Conservation (phyloP, 2,329 filamentous ascomycete genomes). For the Trichoderma breve region DNA sequence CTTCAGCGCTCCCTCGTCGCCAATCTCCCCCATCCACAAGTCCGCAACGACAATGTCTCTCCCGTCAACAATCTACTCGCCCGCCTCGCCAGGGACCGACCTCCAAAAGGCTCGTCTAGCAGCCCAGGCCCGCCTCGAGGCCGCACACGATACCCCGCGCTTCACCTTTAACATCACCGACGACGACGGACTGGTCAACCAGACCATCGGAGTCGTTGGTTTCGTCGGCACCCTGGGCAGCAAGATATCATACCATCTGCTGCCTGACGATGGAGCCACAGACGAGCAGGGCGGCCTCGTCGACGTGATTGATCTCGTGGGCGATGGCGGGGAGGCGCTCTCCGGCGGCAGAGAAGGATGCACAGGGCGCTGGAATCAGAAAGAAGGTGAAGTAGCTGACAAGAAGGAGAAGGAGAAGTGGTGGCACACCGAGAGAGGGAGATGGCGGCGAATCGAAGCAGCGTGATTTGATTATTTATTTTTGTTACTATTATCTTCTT, state of each 20-base stretch:
- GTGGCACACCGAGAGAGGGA: slow-evolving; percentile 50
- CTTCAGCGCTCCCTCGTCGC: slow-evolving; percentile 27
- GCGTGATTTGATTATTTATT: slow-evolving; percentile 1
- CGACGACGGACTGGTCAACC: slow-evolving; percentile 49
- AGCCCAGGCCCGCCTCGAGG: slow-evolving; percentile 64
- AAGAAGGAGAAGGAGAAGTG: slow-evolving; percentile 50
- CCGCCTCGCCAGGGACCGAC: slow-evolving; percentile 40
- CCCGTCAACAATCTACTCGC: slow-evolving; percentile 27
- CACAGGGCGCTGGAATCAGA: slow-evolving; percentile 47
- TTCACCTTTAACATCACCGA: slow-evolving; percentile 59
- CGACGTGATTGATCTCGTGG: slow-evolving; percentile 50
- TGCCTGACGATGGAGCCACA: slow-evolving; percentile 54
- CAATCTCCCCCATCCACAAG: slow-evolving; percentile 32
- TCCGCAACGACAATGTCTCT: slow-evolving; percentile 38
- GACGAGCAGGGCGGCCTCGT: slow-evolving; percentile 58
- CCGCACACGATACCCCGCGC: slow-evolving; percentile 50
- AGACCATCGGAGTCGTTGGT: slow-evolving; percentile 55
- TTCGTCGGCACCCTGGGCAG: slow-evolving; percentile 62
- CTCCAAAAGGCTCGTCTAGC: slow-evolving; percentile 55
- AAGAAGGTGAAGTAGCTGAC: slow-evolving; percentile 38
- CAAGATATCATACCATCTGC: slow-evolving; percentile 58
- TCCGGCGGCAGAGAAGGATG: slow-evolving; percentile 40
- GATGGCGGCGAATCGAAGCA: slow-evolving; percentile 38
- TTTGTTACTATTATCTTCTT: neutral
- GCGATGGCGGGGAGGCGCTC: slow-evolving; percentile 47